Base-by-base conservation (phyloP, 139 green algal species). In the Chlorella sp. region DNA sequence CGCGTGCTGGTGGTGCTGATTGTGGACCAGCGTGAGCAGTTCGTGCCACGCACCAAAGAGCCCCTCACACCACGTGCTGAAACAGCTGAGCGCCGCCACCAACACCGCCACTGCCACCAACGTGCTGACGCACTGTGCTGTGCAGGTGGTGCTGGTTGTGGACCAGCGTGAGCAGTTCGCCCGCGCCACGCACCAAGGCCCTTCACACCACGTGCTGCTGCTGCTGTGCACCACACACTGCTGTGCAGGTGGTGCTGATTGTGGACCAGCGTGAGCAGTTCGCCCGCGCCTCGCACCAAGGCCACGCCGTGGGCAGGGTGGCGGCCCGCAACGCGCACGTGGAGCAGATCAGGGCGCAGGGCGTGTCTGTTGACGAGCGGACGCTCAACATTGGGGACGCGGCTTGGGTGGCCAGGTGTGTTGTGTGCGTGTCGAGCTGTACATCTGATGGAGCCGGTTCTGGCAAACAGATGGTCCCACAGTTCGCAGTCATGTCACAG, bases 221-320 rank as follows among this genome's bases (percentile, higher is more conserved):
- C 17, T 55, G 10, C 17, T 55, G 42, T 55, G 42, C 17, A 24
- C 17, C 42, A 10, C 17, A 10, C 42, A 24, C 17, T 55, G 10
- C 17, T 17, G 42, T 68, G 23, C 73, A 90, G 42, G 71, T 93
- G 32, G 73, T 91, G 32, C 35, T 93, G 70, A 27, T 91, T 29
- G 14, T 93, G 30, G 88, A 93, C 55, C 27, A 71, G 1, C 76
- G 88, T 29, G 88, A 93, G 88, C 82, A 85, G 68, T 88, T 87
- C 36, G 30, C 2, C 2, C 69, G 74, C 2, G 36, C 3, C 26
- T 29, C 24, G 1, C n/a, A 31, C 70, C 32, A 50, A 24, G 64
- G 64, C 60, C 35, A 70, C 24, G 34, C 42, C 67, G 49, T 64
- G 68, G 35, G 31, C 69, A n/a, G 71, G 49, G 4, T 35, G 32